Conservation (phyloP, 805 yeast genomes). For the Nakazawaea siamensis region DNA sequence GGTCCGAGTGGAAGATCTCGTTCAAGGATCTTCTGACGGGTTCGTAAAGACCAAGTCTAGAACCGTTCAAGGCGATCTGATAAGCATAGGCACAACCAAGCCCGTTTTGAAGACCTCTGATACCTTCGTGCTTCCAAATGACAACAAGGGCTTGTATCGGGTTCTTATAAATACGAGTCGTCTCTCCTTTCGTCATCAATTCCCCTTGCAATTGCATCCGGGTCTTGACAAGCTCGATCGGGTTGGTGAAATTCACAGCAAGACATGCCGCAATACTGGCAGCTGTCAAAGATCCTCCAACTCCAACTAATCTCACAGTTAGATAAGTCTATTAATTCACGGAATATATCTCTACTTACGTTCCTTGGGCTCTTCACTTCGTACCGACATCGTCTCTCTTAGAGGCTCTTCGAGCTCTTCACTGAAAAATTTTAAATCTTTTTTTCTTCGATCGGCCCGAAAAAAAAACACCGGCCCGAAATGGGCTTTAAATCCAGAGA, state of each 20-base stretch:
- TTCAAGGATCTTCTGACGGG: conserved; percentile 66
- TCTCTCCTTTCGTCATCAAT: conserved; percentile 44
- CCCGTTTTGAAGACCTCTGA: conserved; percentile 85
- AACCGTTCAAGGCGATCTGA: conserved; percentile 88
- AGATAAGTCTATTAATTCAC: no score
- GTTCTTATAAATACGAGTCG: conserved; percentile 58
- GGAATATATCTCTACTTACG: no score
- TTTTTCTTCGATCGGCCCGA: no score
- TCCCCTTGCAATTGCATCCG: conserved; percentile 98
- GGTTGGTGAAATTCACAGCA: conserved; percentile 95
- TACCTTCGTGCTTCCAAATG: conserved; percentile 74
- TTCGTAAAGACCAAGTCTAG: conserved; percentile 90
- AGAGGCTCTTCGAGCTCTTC: no score
- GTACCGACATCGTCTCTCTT: no score
- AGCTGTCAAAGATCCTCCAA: conserved; percentile 76
- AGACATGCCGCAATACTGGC: conserved; percentile 96
- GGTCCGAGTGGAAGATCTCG: conserved; percentile 39
- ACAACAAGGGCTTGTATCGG: conserved; percentile 76
- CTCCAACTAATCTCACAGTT: no score
- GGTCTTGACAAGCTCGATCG: conserved; percentile 90
- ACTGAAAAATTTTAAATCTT: no score
- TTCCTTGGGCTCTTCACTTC: no score
- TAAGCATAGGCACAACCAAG: conserved; percentile 82
- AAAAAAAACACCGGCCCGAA: no score
- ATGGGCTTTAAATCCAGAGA: no score